A percentile compares a stretch with the other conserved stretches of the same genome.
Evolutionary conservation across 306 rosid genomes (phyloP).

Genomic region (Adenanthera pavonina): DNA sequence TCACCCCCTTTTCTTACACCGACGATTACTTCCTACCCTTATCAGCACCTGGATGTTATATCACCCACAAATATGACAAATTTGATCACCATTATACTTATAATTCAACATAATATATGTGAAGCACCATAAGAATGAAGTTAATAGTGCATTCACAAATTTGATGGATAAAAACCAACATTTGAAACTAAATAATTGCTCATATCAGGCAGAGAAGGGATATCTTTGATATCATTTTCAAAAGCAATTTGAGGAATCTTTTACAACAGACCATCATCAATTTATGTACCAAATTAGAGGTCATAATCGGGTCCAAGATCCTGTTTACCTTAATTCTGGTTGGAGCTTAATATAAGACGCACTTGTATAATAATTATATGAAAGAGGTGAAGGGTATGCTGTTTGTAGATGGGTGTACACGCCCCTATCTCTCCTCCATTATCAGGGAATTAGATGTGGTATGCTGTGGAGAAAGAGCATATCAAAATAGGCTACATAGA

Average conservation of each 20-base stretch:
- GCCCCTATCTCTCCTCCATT: background rate
- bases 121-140: constrained; percentile 14
- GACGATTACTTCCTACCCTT: no score
- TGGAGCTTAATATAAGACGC: background rate
- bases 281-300: constrained; percentile 55
- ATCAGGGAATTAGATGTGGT: background rate
- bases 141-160: background rate
- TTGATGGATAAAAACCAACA: constrained; percentile 56
- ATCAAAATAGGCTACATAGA: no score
- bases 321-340: background rate
- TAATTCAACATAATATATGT: background rate
- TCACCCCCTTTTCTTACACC: no score
- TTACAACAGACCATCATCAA: constrained; percentile 83
- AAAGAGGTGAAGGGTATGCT: background rate
- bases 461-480: no score
- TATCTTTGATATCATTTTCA: constrained; percentile 57
- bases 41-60: no score
- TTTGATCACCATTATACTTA: background rate
- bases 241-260: constrained; percentile 73
- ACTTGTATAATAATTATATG: background rate
- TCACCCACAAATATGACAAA: background rate
- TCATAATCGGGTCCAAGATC: constrained; percentile 35
- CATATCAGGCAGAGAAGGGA: constrained; percentile 73
- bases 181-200: constrained; percentile 87
- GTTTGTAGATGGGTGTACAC: background rate